These are phyloP conservation scores for Melianthus villosus DNA, from an alignment of 441 rosid genomes.

Conservation along the genomic window DNA sequence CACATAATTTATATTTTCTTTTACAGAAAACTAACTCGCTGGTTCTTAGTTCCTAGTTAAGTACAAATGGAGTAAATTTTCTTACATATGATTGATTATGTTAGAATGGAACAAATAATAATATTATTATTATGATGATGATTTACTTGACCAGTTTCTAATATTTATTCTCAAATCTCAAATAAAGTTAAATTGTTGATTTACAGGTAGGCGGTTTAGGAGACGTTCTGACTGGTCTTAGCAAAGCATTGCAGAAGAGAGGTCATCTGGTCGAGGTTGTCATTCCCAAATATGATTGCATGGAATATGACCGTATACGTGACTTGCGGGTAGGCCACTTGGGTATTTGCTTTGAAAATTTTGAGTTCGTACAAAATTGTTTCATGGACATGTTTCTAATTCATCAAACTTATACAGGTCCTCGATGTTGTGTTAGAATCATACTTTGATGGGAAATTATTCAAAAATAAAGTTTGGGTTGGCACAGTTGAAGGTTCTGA, in stretches of 20 bases:
- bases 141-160: too few relatives aligned
- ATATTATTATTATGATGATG: too few relatives aligned
- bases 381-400: not conserved
- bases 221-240: slow-evolving; percentile 84
- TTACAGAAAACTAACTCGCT: too few relatives aligned
- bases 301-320: slow-evolving; percentile 59
- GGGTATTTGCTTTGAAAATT: not conserved
- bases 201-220: slow-evolving; percentile 89
- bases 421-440: slow-evolving; percentile 66
- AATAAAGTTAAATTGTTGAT: slow-evolving; percentile 4
- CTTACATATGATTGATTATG: too few relatives aligned
- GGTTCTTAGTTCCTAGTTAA: too few relatives aligned
- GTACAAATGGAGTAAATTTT: too few relatives aligned
- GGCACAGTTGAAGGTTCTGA: slow-evolving; percentile 71
- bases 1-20: too few relatives aligned
- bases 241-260: slow-evolving; percentile 81
- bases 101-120: too few relatives aligned
- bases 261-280: slow-evolving; percentile 87
- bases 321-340: slow-evolving; percentile 45
- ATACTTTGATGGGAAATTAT: slow-evolving; percentile 68
- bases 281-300: slow-evolving; percentile 91
- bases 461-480: slow-evolving; percentile 79
- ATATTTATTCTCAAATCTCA: not conserved
- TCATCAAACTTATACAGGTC: slow-evolving; percentile 31
- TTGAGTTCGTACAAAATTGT: slow-evolving; percentile 1